Base-by-base conservation (phyloP, 83 land plant genomes). In the Diphasiastrum complanatum region DNA sequence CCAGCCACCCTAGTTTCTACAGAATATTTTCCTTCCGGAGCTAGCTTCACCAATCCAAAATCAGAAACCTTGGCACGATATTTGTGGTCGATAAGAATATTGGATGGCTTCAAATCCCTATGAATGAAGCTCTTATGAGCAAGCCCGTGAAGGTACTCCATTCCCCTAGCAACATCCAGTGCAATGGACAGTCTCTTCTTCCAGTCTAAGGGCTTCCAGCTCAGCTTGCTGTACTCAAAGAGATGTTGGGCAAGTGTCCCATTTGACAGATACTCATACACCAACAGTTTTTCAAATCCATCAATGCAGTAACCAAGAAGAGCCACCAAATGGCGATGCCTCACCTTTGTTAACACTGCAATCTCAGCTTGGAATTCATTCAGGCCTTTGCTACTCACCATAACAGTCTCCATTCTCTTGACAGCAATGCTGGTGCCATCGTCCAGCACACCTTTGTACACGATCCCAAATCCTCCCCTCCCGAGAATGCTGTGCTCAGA, bases 331-430 rank as follows among this genome's bases (percentile, higher is more conserved):
- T 41, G 45, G n/a, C 45, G 12, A 41, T 41, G 45, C 1, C 45
- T 14, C n/a, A 41, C 45, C 45, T 41, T 41, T 14, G 45, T 41
- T 18, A 41, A 41, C 45, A 41, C 45, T 41, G 45, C 45, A 14
- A 41, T 41, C 45, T 41, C 45, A 14, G 45, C 45, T 41, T 41
- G 45, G n/a, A 41, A 41, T 41, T 41, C 45, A 41, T 41, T 41
- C 45, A 41, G n/a, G n/a, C 45, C 45, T 41, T 14, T 41, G n/a
- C 45, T 41, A 18, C 45, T 1, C 45, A 41, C 45, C 45, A 41
- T 18, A 1, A 18, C 12, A 14, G 45, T 14, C 18, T 41, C 45
- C 45, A 41, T 41, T 18, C 45, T 41, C 45, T 41, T 41, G n/a
- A 41, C 45, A 14, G 45, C 45, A 14, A 41, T 41, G 45, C 18